These are phyloP conservation scores for Penicillium digitatum DNA, from an alignment of 2,329 filamentous ascomycete species.

Conservation along the genomic window DNA sequence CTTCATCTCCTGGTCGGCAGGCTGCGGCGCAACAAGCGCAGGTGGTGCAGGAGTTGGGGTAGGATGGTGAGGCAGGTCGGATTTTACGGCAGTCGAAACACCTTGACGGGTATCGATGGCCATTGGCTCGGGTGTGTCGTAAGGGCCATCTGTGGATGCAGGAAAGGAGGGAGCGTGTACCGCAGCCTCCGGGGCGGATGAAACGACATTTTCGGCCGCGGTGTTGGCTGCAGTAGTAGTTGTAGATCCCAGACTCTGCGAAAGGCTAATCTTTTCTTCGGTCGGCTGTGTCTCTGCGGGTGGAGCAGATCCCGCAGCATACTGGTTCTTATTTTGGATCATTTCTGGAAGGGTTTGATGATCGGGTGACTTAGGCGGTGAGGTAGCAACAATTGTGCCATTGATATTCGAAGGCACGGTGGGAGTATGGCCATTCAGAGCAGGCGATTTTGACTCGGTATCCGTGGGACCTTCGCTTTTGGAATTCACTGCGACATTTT, in stretches of 20 bases:
- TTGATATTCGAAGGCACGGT: slow-evolving; percentile 26
- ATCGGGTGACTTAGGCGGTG: slow-evolving; percentile 31
- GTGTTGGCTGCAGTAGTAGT: background rate
- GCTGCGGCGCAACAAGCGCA: slow-evolving; percentile 20
- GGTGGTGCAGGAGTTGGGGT: slow-evolving; percentile 15
- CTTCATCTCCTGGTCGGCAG: slow-evolving; percentile 50
- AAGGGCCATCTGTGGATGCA: slow-evolving; percentile 6
- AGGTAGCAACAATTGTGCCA: slow-evolving; percentile 25
- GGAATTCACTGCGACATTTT: slow-evolving; percentile 15
- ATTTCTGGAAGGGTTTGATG: background rate
- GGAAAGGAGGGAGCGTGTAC: background rate
- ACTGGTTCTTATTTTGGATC: slow-evolving; percentile 9
- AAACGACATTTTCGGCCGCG: background rate
- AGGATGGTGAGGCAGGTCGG: slow-evolving; percentile 37
- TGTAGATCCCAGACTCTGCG: background rate
- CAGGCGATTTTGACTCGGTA: slow-evolving; percentile 12
- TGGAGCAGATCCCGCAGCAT: slow-evolving; percentile 8
- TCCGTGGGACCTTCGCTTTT: slow-evolving; percentile 23
- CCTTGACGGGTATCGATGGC: slow-evolving; percentile 21
- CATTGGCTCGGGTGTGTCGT: slow-evolving; percentile 16
- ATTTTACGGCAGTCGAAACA: slow-evolving; percentile 21
- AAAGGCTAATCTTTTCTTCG: background rate
- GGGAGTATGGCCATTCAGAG: slow-evolving; percentile 32
- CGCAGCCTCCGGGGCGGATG: background rate
- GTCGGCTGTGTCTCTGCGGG: slow-evolving; percentile 7